Evolutionary conservation across 208 protist genomes (phyloP), one percentile per base, ranked within the genome.

Genomic region (Wallacemonas rigidus): DNA sequence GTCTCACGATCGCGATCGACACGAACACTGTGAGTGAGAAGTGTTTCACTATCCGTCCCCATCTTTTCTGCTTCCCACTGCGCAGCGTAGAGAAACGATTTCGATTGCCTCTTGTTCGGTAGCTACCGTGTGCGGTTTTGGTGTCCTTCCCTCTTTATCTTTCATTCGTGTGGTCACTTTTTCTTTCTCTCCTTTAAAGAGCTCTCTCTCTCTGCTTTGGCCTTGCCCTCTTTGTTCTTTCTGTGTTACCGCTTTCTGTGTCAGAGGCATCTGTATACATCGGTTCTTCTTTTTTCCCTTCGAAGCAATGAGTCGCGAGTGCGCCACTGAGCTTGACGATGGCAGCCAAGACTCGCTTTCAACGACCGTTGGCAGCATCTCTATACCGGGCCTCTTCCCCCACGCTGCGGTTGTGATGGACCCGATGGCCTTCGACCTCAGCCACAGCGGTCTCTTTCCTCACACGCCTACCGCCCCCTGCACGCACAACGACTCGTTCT

Each of bases 291-390:
- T 57, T 17, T 57, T 57, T n/a, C 1, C 17, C 43, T 5, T 62
- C 43, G 9, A 44, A 8, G 17, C 5, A 1, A 41, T 62, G 56
- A 38, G 11, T 57, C 60, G 41, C 8, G 60, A 65, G n/a, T 3
- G 17, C n/a, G 3, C 43, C 17, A 0, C 60, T 44, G 36, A 17
- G 11, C 9, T 3, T 51, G 60, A 65, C 36, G 60, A 65, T 12
- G 41, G 12, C 4, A 65, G 60, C 60, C 41, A 65, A 17, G 60
- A 65, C 43, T 50, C 60, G 4, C 26, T 65, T 15, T 50, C 60
- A n/a, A 14, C 17, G 11, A 38, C 5, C 60, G 50, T 4, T 8
- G 43, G n/a, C 38, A 65, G 14, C 41, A 39, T 6, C 43, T 38
- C 60, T 17, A 17, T 45, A 9, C 41, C 60, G 7, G 41, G n/a